Conservation (phyloP, 2,329 filamentous ascomycete genomes). For the Xylaria sp. region DNA sequence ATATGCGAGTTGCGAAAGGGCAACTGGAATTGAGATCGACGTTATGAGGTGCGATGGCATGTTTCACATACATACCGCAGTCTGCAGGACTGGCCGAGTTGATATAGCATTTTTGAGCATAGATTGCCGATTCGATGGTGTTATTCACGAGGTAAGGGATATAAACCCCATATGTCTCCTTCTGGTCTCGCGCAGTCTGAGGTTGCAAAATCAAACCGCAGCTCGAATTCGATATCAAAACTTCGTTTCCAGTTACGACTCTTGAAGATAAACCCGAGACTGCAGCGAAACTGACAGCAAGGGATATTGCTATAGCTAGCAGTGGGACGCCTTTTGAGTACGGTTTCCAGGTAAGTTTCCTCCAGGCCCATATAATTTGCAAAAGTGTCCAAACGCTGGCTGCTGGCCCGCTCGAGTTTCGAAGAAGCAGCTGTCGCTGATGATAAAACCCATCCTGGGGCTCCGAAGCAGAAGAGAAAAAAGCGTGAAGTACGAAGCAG, state of each 20-base stretch:
- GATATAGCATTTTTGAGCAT: slow-evolving; percentile 34
- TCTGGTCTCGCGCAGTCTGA: neutral
- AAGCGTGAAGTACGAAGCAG: slow-evolving; percentile 1
- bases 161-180: neutral
- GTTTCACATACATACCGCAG: slow-evolving; percentile 10
- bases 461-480: neutral
- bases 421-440: slow-evolving; percentile 22
- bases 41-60: neutral
- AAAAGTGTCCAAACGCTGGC: neutral
- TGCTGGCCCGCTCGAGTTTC: slow-evolving; percentile 14
- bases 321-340: neutral
- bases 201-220: neutral
- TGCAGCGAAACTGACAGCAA: neutral
- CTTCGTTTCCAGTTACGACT: neutral
- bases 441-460: slow-evolving; percentile 7
- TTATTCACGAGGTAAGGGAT: neutral
- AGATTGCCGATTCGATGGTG: neutral
- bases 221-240: neutral
- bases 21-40: neutral
- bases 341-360: neutral
- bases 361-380: slow-evolving; percentile 1
- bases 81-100: neutral
- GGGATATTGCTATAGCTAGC: neutral
- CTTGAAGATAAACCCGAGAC: neutral
- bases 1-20: slow-evolving; percentile 13